phyloP scores from a whole-genome alignment of 371 early-diverging fungal genomes.

The Mucor saturninus region DNA sequence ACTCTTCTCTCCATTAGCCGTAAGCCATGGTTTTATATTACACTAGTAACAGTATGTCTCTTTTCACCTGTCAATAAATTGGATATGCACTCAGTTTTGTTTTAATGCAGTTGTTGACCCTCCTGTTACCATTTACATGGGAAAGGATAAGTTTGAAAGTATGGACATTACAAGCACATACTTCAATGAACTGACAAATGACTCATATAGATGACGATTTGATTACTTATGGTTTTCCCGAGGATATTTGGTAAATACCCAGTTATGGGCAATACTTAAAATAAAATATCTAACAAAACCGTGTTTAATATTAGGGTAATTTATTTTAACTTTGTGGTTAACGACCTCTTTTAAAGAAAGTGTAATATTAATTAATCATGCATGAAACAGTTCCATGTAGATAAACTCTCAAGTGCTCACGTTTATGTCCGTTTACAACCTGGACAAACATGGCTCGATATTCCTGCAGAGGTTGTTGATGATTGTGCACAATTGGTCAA shows the following conservation, averaged over 20 bases:
- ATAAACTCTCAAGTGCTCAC: conserved; percentile 96
- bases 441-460: conserved; percentile 81
- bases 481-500: conserved; percentile 95
- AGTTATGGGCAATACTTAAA: background rate
- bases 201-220: conserved; percentile 82
- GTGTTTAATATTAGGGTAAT: conserved; percentile 11
- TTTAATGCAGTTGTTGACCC: conserved; percentile 64
- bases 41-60: conserved; percentile 27
- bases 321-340: background rate
- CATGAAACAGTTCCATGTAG: conserved; percentile 86
- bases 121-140: conserved; percentile 91
- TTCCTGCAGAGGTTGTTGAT: conserved; percentile 73
- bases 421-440: conserved; percentile 86
- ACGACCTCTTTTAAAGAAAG: too few relatives aligned
- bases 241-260: conserved; percentile 85
- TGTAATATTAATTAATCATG: background rate
- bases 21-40: conserved; percentile 30
- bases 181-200: background rate
- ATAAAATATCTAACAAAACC: background rate
- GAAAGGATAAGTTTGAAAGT: conserved; percentile 97
- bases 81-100: background rate
- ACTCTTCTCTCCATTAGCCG: background rate
- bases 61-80: background rate
- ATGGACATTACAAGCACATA: conserved; percentile 18
- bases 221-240: conserved; percentile 92